phyloP scores from a whole-genome alignment of 441 rosid genomes.

The Pelargonium citronellum region DNA sequence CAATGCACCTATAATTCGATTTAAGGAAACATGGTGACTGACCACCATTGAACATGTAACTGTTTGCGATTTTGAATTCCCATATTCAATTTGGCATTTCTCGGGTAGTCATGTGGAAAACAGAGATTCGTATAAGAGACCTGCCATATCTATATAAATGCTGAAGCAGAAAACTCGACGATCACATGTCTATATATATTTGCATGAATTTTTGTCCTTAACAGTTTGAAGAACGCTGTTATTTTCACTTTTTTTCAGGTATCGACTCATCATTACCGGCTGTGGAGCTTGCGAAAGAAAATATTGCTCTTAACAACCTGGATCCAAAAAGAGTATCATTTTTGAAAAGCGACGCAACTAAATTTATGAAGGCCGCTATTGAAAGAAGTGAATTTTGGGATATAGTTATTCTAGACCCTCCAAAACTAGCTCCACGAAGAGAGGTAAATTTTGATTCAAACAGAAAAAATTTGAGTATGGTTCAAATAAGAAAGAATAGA shows the following conservation, averaged over 20 bases:
- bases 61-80: no score
- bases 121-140: no score
- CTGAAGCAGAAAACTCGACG: no score
- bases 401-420: slow-evolving; percentile 82
- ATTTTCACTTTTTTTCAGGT: slow-evolving; percentile 35
- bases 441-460: slow-evolving; percentile 24
- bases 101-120: no score
- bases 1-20: neutral
- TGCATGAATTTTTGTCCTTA: no score
- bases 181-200: no score
- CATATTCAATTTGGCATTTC: no score
- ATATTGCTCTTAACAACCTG: slow-evolving; percentile 57
- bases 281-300: slow-evolving; percentile 77
- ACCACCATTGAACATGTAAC: neutral
- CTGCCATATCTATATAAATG: no score
- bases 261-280: slow-evolving; percentile 79
- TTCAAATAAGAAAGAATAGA: neutral
- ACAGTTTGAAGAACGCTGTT: no score
- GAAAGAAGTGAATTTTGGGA: slow-evolving; percentile 78
- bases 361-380: slow-evolving; percentile 71
- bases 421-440: slow-evolving; percentile 71
- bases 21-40: neutral
- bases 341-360: slow-evolving; percentile 62
- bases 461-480: no score
- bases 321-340: slow-evolving; percentile 59